Evolutionary conservation across 805 yeast genomes (phyloP).

Genomic region (Lipomyces yamadae): DNA sequence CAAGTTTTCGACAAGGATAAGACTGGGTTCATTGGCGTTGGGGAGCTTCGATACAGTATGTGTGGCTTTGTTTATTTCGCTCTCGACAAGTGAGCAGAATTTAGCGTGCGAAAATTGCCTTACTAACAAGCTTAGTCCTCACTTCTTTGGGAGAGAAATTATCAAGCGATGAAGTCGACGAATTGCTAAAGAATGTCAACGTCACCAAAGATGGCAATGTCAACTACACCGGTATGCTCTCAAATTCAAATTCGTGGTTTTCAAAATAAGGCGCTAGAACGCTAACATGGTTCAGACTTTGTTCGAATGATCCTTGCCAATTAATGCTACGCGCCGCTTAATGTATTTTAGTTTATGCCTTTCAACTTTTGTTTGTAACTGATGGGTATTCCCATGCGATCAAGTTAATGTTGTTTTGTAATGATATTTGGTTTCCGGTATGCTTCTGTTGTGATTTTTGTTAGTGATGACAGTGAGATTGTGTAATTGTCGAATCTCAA

Average conservation of each 20-base stretch:
- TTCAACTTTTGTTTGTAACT: background rate
- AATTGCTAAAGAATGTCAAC: constrained; percentile 90
- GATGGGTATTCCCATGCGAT: background rate
- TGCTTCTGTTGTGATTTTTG: background rate
- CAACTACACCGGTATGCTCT: constrained; percentile 69
- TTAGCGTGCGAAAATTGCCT: no score
- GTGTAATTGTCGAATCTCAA: background rate
- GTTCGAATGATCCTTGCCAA: constrained; percentile 39
- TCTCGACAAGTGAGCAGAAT: background rate
- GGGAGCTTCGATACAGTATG: constrained; percentile 83
- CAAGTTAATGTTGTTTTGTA: background rate
- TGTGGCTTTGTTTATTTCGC: background rate
- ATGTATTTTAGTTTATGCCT: constrained; percentile 1
- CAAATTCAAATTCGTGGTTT: background rate
- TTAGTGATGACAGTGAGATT: background rate
- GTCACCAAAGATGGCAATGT: constrained; percentile 93
- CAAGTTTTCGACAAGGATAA: constrained; percentile 97
- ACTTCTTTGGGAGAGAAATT: constrained; percentile 96
- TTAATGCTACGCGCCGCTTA: constrained; percentile 12
- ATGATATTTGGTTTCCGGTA: background rate
- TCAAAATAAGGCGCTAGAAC: background rate
- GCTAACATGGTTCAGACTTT: constrained; percentile 44
- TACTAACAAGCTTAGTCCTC: constrained; percentile 51
- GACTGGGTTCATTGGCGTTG: constrained; percentile 95
- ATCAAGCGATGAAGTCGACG: constrained; percentile 90